These are phyloP conservation scores for Protomyces inundatus DNA, from an alignment of 1,139 yeast genomes.

Conservation along the genomic window DNA sequence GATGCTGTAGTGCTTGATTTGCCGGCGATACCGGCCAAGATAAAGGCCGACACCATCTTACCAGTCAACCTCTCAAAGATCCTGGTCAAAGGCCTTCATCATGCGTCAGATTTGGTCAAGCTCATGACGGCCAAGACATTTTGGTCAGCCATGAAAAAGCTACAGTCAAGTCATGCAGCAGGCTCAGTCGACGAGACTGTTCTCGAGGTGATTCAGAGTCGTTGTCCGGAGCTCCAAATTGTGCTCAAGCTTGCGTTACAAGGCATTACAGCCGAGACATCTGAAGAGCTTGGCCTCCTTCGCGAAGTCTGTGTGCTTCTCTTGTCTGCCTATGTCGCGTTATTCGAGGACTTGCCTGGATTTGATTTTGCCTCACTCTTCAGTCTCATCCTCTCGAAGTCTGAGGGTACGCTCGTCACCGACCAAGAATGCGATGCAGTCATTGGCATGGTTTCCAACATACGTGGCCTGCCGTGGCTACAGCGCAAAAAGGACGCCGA, in stretches of 20 bases:
- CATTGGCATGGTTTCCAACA: not conserved
- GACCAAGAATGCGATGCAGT: not conserved
- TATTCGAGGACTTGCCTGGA: slow-evolving; percentile 6
- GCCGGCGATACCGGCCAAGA: slow-evolving; percentile 36
- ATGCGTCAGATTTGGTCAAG: slow-evolving; percentile 53
- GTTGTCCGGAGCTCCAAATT: slow-evolving; percentile 25
- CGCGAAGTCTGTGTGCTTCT: not conserved
- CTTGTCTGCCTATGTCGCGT: not conserved
- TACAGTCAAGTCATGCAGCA: slow-evolving; percentile 45
- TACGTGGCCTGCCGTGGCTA: slow-evolving; percentile 4
- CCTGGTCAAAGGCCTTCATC: slow-evolving; percentile 54
- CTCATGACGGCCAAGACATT: slow-evolving; percentile 64
- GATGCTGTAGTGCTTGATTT: slow-evolving; percentile 15
- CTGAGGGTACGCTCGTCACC: not conserved
- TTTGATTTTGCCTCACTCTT: slow-evolving; percentile 14
- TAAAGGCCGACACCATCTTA: slow-evolving; percentile 51
- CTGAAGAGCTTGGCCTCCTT: not conserved
- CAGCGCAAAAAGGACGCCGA: not conserved
- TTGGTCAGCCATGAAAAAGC: slow-evolving; percentile 51
- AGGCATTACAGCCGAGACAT: not conserved
- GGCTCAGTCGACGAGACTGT: not conserved
- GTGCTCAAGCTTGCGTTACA: slow-evolving; percentile 6
- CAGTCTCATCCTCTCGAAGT: not conserved
- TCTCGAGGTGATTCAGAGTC: slow-evolving; percentile 15
- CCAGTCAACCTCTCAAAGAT: slow-evolving; percentile 66